Evolutionary conservation across 2,329 filamentous ascomycete genomes (phyloP).

Genomic region (Bipolaris zeicola): DNA sequence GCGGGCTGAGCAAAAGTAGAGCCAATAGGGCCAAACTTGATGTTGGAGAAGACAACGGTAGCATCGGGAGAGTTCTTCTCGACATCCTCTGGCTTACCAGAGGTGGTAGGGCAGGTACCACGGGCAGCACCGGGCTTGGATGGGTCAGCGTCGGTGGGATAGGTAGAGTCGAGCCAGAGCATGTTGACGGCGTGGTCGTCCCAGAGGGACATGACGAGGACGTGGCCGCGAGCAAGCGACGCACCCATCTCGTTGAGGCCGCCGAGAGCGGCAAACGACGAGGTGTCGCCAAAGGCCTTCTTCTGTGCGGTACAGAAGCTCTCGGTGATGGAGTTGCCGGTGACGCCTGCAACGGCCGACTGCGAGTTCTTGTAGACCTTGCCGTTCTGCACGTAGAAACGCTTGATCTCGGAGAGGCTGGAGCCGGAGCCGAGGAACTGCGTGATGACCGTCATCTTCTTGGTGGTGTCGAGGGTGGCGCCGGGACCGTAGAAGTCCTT

Average conservation of each 20-base stretch:
- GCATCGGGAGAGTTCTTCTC: constrained; percentile 44
- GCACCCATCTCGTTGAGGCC: constrained; percentile 62
- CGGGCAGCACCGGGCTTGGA: constrained; percentile 42
- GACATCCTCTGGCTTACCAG: constrained; percentile 46
- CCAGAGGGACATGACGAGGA: constrained; percentile 67
- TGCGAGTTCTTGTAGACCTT: constrained; percentile 55
- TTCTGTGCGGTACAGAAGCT: constrained; percentile 64
- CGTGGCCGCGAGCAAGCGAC: constrained; percentile 64
- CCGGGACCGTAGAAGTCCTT: constrained; percentile 66
- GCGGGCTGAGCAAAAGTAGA: constrained; percentile 45
- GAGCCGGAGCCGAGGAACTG: constrained; percentile 56
- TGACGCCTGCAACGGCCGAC: constrained; percentile 53
- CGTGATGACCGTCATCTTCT: constrained; percentile 57
- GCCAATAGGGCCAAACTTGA: constrained; percentile 49
- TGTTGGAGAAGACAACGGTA: constrained; percentile 49
- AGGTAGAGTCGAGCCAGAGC: constrained; percentile 75
- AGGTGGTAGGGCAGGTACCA: constrained; percentile 47
- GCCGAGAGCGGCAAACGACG: constrained; percentile 60
- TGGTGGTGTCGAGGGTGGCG: constrained; percentile 52
- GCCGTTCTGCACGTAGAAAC: constrained; percentile 58
- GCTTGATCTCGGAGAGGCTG: constrained; percentile 53
- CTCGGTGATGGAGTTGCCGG: constrained; percentile 61
- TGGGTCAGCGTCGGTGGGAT: constrained; percentile 55
- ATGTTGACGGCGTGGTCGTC: constrained; percentile 72
- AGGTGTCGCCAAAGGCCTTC: constrained; percentile 60